Conservation (phyloP, 768 basidiomycete species). For the Lactifluus rugatus region DNA sequence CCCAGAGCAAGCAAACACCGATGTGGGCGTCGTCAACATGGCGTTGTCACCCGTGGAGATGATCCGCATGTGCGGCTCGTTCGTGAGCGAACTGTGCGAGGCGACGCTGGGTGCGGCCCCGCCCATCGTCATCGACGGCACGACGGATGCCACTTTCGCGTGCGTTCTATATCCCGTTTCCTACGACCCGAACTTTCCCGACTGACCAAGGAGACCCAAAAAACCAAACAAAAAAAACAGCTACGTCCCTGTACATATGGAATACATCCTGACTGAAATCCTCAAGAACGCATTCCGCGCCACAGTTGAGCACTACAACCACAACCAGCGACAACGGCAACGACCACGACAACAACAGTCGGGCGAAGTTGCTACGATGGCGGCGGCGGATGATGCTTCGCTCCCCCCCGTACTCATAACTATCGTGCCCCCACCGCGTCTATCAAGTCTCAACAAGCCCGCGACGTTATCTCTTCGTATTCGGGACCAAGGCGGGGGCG, state of each 20-base stretch:
- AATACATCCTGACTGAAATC: slow-evolving; percentile 85
- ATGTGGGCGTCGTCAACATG: slow-evolving; percentile 68
- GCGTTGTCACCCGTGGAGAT: slow-evolving; percentile 61
- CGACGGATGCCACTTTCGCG: slow-evolving; percentile 65
- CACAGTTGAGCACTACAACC: slow-evolving; percentile 66
- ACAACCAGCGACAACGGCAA: slow-evolving; percentile 25
- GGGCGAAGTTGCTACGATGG: slow-evolving; percentile 28
- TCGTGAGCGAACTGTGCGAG: slow-evolving; percentile 75
- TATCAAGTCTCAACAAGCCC: slow-evolving; percentile 21
- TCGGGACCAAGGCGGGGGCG: slow-evolving; percentile 81
- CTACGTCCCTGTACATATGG: slow-evolving; percentile 82
- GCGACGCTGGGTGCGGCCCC: slow-evolving; percentile 73
- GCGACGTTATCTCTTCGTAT: slow-evolving; percentile 67
- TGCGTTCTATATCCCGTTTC: slow-evolving; percentile 31
- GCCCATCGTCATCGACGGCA: slow-evolving; percentile 58
- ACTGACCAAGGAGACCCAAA: background rate
- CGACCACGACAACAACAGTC: slow-evolving; percentile 17
- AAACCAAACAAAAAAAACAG: slow-evolving; percentile 28
- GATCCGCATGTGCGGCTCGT: slow-evolving; percentile 74
- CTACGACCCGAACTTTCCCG: too few relatives aligned
- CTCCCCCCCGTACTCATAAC: slow-evolving; percentile 65
- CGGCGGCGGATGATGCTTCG: slow-evolving; percentile 18
- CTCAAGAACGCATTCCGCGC: slow-evolving; percentile 89
- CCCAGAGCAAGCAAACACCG: slow-evolving; percentile 29
- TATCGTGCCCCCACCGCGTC: slow-evolving; percentile 42